phyloP scores from a whole-genome alignment of 805 yeast genomes.

The Saccharomycopsis javanensis region DNA sequence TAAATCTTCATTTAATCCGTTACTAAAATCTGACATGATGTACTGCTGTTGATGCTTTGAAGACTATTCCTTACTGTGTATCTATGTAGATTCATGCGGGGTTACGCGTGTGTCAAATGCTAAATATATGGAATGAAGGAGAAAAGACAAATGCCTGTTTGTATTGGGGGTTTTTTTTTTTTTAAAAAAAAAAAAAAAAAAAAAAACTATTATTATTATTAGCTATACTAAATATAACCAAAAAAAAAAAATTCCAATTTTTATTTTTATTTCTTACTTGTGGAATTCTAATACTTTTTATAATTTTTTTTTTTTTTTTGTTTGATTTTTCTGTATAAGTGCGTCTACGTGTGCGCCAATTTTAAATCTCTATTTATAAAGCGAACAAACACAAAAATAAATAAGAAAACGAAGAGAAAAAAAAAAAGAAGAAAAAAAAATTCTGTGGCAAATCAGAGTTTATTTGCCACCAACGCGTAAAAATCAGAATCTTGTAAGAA shows the following conservation, averaged over 20 bases:
- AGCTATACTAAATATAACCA: too few relatives aligned
- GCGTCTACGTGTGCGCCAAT: neutral
- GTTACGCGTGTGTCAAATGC: neutral
- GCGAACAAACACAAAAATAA: neutral
- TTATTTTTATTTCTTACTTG: too few relatives aligned
- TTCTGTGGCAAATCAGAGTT: neutral
- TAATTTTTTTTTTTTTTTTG: constrained; percentile 2
- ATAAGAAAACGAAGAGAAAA: too few relatives aligned
- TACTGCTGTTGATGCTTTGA: neutral
- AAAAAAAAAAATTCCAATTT: too few relatives aligned
- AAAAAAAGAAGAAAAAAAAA: too few relatives aligned
- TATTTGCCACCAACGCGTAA: neutral
- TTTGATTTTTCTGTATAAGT: neutral
- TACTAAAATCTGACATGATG: constrained; percentile 21
- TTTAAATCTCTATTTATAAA: neutral
- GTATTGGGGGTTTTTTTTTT: neutral
- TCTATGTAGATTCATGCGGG: neutral
- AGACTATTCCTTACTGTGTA: neutral
- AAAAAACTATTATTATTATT: too few relatives aligned
- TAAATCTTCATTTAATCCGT: constrained; percentile 31
- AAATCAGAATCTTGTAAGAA: too few relatives aligned
- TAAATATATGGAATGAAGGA: too few relatives aligned
- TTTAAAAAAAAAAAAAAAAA: too few relatives aligned
- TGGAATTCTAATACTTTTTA: neutral
- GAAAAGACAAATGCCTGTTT: too few relatives aligned